Evolutionary conservation across 768 basidiomycete genomes (phyloP).

Genomic region (Naganishia antarctica): DNA sequence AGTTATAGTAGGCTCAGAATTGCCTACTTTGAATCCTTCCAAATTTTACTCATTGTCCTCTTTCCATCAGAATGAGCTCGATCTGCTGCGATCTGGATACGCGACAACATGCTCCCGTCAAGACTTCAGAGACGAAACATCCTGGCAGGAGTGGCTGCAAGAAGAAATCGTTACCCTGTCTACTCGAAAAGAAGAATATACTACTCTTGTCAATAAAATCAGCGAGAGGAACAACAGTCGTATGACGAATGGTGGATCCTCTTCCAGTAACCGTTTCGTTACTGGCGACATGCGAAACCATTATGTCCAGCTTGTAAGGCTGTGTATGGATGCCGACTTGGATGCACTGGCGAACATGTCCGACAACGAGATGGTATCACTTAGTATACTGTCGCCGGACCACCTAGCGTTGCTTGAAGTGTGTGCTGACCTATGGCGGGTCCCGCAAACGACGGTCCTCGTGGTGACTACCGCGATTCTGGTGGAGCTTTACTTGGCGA

Average conservation of each 20-base stretch:
- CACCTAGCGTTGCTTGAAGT: conserved; percentile 82
- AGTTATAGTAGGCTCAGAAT: neutral
- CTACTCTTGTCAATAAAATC: conserved; percentile 6
- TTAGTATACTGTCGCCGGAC: conserved; percentile 74
- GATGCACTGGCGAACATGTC: conserved; percentile 88
- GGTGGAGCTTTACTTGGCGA: conserved; percentile 76
- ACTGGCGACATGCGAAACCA: conserved; percentile 50
- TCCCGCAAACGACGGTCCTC: conserved; percentile 72
- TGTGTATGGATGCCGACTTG: conserved; percentile 76
- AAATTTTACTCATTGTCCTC: neutral
- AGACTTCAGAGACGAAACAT: conserved; percentile 1
- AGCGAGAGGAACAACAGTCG: conserved; percentile 15
- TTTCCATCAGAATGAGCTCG: conserved; percentile 1
- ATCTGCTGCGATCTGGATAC: conserved; percentile 8
- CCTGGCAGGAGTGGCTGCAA: conserved; percentile 4
- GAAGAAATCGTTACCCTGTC: conserved; percentile 3
- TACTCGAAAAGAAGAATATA: conserved; percentile 13
- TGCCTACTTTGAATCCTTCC: neutral
- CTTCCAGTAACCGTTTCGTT: conserved; percentile 63
- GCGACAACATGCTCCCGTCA: neutral
- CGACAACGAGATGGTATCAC: conserved; percentile 81
- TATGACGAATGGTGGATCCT: conserved; percentile 62
- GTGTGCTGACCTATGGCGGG: conserved; percentile 83
- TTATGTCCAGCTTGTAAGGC: conserved; percentile 77
- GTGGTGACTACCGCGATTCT: conserved; percentile 76